Percentiles rank a stretch among this genome's conserved stretches.
Conservation (phyloP, 1,284 basidiomycete species). For the Trametes sp. region DNA sequence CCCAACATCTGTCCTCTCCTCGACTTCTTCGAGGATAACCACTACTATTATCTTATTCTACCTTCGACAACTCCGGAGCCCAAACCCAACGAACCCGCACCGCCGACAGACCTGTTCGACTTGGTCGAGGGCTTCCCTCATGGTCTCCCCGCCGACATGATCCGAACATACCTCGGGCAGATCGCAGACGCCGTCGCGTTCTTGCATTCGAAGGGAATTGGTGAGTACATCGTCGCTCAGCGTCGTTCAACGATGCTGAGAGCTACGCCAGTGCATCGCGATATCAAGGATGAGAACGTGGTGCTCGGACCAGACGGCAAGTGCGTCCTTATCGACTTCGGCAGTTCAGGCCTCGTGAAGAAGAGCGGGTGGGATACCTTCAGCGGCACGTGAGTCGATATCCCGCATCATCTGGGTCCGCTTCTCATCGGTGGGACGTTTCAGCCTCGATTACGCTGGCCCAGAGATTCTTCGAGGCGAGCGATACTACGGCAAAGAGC, state of each 20-base stretch:
- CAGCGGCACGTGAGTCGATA: constrained; percentile 81
- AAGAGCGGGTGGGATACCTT: constrained; percentile 94
- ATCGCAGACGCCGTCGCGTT: constrained; percentile 93
- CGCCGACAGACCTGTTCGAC: constrained; percentile 91
- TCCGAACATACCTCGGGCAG: constrained; percentile 91
- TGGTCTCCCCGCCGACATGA: constrained; percentile 79
- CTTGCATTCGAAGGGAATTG: constrained; percentile 90
- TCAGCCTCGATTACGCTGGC: constrained; percentile 93
- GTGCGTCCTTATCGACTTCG: constrained; percentile 97
- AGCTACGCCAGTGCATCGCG: constrained; percentile 82
- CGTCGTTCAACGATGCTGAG: constrained; percentile 4
- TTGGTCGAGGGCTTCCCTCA: constrained; percentile 90
- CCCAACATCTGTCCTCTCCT: constrained; percentile 93
- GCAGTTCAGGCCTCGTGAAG: constrained; percentile 89
- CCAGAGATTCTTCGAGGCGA: constrained; percentile 97
- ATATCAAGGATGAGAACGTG: constrained; percentile 99
- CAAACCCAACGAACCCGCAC: constrained; percentile 55
- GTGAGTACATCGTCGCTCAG: constrained; percentile 48
- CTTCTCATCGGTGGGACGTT: constrained; percentile 24
- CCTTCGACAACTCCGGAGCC: constrained; percentile 74
- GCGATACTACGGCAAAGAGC: constrained; percentile 94
- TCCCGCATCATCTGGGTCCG: constrained; percentile 22
- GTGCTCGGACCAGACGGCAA: constrained; percentile 76
- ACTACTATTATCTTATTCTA: constrained; percentile 94
- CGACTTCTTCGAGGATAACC: constrained; percentile 97